Evolutionary conservation across 768 basidiomycete genomes (phyloP).

Genomic region (Leccinum aurantiacum): DNA sequence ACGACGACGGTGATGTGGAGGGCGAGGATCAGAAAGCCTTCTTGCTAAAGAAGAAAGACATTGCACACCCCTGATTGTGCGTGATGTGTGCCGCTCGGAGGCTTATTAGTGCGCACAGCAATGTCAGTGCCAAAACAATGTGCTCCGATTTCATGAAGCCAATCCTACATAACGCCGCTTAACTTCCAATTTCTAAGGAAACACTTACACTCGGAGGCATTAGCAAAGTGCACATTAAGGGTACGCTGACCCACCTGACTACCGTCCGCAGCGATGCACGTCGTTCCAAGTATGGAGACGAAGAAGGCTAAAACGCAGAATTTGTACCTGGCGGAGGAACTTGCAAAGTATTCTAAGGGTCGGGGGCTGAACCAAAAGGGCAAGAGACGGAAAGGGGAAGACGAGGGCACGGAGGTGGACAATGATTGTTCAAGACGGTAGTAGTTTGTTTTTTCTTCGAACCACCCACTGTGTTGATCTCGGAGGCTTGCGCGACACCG

Average conservation of each 20-base stretch:
- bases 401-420: slow-evolving; percentile 72
- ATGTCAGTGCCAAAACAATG: slow-evolving; percentile 18
- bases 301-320: slow-evolving; percentile 57
- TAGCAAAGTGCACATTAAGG: no score
- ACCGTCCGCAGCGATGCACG: slow-evolving; percentile 50
- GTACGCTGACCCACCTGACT: neutral
- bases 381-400: slow-evolving; percentile 62
- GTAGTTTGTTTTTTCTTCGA: slow-evolving; percentile 1
- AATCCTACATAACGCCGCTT: no score
- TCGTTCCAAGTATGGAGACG: slow-evolving; percentile 63
- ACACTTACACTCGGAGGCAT: no score
- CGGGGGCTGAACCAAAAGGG: slow-evolving; percentile 56
- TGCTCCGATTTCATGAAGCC: neutral
- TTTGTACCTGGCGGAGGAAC: slow-evolving; percentile 78
- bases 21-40: slow-evolving; percentile 54
- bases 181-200: no score
- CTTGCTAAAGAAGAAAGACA: slow-evolving; percentile 72
- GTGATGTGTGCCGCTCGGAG: slow-evolving; percentile 29
- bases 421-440: slow-evolving; percentile 46
- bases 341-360: slow-evolving; percentile 75
- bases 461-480: no score
- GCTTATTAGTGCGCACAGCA: neutral
- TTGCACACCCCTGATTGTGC: slow-evolving; percentile 79
- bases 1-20: slow-evolving; percentile 54
- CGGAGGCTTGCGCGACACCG: no score